These are phyloP conservation scores for Pseudogymnoascus sp. DNA, from an alignment of 2,329 filamentous ascomycete species.

Conservation along the genomic window DNA sequence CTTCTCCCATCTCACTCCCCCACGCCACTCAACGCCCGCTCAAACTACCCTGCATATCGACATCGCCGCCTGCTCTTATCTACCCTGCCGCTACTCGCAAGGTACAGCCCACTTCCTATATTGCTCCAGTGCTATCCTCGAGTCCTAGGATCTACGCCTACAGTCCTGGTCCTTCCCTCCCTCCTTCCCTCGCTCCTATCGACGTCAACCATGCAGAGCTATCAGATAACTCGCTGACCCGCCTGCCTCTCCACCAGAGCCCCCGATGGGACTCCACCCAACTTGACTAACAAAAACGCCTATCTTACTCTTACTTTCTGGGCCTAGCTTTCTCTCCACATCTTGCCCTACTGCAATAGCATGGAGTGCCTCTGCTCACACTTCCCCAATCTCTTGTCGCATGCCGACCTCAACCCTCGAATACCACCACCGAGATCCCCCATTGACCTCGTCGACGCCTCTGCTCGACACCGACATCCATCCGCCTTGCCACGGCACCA, in stretches of 20 bases:
- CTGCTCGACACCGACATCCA: not conserved
- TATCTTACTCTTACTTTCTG: slow-evolving; percentile 1
- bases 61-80: not conserved
- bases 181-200: not conserved
- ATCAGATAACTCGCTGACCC: slow-evolving; percentile 3
- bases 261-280: not conserved
- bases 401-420: slow-evolving; percentile 1
- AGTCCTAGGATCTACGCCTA: not conserved
- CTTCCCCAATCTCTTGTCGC: slow-evolving; percentile 2
- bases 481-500: not conserved
- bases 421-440: not conserved
- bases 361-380: not conserved
- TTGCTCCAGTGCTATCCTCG: not conserved
- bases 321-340: not conserved
- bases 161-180: not conserved
- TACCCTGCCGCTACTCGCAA: not conserved
- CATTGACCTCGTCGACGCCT: not conserved
- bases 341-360: not conserved
- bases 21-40: not conserved
- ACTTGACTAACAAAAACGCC: slow-evolving; percentile 1
- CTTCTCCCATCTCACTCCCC: not conserved
- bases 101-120: not conserved
- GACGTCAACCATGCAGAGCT: not conserved
- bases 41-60: not conserved
- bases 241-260: not conserved